These are phyloP conservation scores for Candida fluviatilis DNA, from an alignment of 805 yeast species.

Conservation along the genomic window DNA sequence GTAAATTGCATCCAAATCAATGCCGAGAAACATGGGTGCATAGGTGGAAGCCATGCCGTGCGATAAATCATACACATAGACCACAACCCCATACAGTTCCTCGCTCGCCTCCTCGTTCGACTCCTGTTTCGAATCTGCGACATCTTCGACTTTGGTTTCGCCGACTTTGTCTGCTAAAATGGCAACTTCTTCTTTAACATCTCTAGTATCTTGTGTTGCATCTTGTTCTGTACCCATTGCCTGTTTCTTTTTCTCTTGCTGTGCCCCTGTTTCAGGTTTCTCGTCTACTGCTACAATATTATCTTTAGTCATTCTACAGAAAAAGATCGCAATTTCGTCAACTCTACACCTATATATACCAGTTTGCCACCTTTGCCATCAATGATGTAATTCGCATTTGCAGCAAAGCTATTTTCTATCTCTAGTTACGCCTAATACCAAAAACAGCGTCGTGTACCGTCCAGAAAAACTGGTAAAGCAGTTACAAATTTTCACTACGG, in stretches of 20 bases:
- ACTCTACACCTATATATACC: not conserved
- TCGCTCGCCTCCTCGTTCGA: conserved; percentile 19
- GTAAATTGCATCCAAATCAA: conserved; percentile 57
- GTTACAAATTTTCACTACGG: conserved; percentile 1
- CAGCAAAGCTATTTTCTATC: too few species aligned
- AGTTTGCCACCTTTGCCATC: not conserved
- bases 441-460: not conserved
- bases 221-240: too few species aligned
- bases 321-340: not conserved
- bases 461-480: not conserved
- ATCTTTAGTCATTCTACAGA: not conserved
- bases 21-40: conserved; percentile 50
- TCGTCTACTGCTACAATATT: too few species aligned
- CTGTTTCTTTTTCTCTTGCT: too few species aligned
- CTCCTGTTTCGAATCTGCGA: conserved; percentile 3
- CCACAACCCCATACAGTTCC: conserved; percentile 38
- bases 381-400: not conserved
- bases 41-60: conserved; percentile 54
- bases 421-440: too few species aligned
- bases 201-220: too few species aligned
- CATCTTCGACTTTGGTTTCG: not conserved
- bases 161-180: not conserved
- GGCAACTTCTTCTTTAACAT: too few species aligned
- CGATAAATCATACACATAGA: conserved; percentile 62
- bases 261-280: too few species aligned